Evolutionary conservation across 2,329 filamentous ascomycete species (phyloP), one percentile per base, ranked within the genome.

Genomic region (Ramularia collo-cygni): DNA sequence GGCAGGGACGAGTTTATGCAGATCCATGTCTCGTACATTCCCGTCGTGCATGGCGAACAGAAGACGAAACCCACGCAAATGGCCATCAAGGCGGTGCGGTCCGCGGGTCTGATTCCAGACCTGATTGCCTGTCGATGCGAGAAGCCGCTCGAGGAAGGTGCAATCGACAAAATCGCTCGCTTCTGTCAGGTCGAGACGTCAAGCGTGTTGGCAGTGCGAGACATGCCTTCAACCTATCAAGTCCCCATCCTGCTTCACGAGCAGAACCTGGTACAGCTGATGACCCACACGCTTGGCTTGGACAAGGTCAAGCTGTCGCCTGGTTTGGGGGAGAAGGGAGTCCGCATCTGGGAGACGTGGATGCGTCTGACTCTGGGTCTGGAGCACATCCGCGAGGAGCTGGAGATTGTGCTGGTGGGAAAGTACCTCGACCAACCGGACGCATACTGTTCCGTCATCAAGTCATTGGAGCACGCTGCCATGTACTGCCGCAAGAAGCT

Each of bases 61-160:
- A 96, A 96, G 77, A 96, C 89, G 8, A 96, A 96, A 69, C 92
- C 92, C 0, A 98, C 92, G 0, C 92, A 98, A 64, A 79, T 86
- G 56, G 86, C 90, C 17, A 87, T 96, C 56, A 82, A 82, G 59
- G 79, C 84, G 55, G 81, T 89, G 47, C 82, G 90, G 48, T 89
- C 84, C 59, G 83, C 85, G 48, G 88, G 88, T 59, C 66, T 76
- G 43, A 65, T 71, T 35, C 71, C 71, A 15, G 70, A 74, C 50
- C 46, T 92, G 61, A 92, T 96, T 66, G 92, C 90, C 10, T 96
- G 92, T 62, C 85, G 92, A 38, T 96, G 90, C 63, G 83, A 90
- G 57, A 73, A 75, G 37, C 76, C 81, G 9, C 76, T 96, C 5
- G 81, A 86, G 34, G 71, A 79, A 27, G 67, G 70, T 7, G 90